These are phyloP conservation scores for Tolypocladium amazonense DNA, from an alignment of 2,329 filamentous ascomycete species.

Conservation along the genomic window DNA sequence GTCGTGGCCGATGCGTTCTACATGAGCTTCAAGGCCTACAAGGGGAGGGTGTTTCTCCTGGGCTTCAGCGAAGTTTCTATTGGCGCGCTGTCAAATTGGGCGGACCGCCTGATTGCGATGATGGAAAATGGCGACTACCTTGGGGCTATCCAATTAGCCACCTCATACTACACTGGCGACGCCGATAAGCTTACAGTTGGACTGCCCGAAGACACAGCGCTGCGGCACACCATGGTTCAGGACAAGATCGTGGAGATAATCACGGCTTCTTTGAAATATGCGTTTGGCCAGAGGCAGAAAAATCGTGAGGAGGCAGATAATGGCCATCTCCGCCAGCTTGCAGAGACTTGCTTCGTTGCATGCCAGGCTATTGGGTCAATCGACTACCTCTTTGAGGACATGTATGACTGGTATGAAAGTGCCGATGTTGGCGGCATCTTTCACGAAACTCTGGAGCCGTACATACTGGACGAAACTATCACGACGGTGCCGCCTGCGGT, in stretches of 20 bases:
- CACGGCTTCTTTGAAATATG: constrained; percentile 80
- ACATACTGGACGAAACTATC: constrained; percentile 71
- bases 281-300: constrained; percentile 58
- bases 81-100: constrained; percentile 92
- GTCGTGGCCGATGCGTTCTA: constrained; percentile 96
- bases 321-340: constrained; percentile 62
- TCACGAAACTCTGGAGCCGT: constrained; percentile 77
- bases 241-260: constrained; percentile 93
- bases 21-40: constrained; percentile 96
- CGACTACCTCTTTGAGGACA: constrained; percentile 82
- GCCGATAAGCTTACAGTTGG: constrained; percentile 93
- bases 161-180: constrained; percentile 82
- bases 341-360: constrained; percentile 72
- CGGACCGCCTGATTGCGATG: constrained; percentile 80
- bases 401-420: constrained; percentile 85
- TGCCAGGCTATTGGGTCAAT: constrained; percentile 67
- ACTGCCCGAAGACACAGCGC: constrained; percentile 68
- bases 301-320: constrained; percentile 35
- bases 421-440: constrained; percentile 64
- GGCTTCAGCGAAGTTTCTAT: constrained; percentile 92
- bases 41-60: constrained; percentile 81
- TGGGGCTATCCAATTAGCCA: constrained; percentile 79
- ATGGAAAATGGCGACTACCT: constrained; percentile 98
- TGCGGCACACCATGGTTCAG: constrained; percentile 71
- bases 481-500: constrained; percentile 68